A percentile compares a stretch with the other conserved stretches of the same genome.
Conservation (phyloP, 306 rosid species). For the Myrica gale region DNA sequence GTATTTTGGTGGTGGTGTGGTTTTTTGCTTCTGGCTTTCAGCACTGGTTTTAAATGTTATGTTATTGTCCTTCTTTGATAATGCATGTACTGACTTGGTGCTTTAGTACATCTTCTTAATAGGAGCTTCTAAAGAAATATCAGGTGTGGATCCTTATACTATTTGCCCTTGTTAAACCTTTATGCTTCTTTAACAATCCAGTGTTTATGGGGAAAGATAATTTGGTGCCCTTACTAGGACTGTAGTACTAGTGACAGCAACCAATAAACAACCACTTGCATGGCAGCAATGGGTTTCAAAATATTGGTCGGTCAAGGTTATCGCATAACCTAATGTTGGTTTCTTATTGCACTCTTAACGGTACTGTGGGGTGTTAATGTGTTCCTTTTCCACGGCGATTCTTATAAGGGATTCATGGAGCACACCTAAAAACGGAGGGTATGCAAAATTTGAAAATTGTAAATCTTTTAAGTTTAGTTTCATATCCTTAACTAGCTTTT, state of each 20-base stretch:
- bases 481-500: neutral
- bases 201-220: neutral
- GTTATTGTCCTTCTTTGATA: neutral
- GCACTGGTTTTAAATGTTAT: neutral
- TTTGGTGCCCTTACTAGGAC: neutral
- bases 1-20: neutral
- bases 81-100: neutral
- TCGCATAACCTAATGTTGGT: neutral
- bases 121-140: neutral
- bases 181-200: neutral
- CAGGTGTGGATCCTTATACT: neutral
- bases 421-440: neutral
- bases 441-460: neutral
- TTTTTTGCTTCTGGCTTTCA: slow-evolving; percentile 1
- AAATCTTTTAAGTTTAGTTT: neutral
- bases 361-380: too few species aligned
- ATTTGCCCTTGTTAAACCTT: neutral
- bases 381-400: neutral
- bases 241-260: neutral
- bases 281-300: neutral
- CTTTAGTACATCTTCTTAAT: neutral
- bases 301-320: too few species aligned
- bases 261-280: neutral
- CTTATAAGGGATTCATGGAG: neutral
- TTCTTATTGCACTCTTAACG: too few species aligned